Conservation (phyloP, 31 red algal species). For the Porphyra umbilicalis region DNA sequence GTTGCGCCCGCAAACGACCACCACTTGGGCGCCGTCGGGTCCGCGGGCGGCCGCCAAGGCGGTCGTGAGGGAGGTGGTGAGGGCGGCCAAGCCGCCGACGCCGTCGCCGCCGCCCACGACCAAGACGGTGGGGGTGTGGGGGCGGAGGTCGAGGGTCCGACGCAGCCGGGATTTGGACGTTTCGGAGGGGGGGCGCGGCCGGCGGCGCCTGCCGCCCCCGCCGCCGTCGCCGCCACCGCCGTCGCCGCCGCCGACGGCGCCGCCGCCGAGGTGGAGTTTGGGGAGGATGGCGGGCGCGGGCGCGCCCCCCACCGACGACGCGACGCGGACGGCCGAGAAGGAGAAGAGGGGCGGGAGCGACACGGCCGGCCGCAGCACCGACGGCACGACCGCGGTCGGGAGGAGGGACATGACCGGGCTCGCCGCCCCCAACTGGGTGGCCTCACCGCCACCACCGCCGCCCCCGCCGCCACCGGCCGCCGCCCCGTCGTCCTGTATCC, state of each 20-base stretch:
- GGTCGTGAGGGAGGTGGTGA: constrained; percentile 40
- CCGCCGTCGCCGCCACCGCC: neutral
- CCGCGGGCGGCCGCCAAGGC: constrained; percentile 21
- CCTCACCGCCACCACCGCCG: neutral
- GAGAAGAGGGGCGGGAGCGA: no score
- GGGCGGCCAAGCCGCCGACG: constrained; percentile 64
- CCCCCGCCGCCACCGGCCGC: neutral
- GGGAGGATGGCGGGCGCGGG: no score
- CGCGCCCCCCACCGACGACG: no score
- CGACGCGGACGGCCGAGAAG: no score
- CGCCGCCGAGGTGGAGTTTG: no score
- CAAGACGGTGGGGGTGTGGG: constrained; percentile 42
- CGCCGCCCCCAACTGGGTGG: no score
- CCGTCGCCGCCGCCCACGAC: constrained; percentile 93
- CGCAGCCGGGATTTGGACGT: constrained; percentile 16
- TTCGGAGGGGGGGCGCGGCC: neutral
- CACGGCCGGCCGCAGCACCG: no score
- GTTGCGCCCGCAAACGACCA: constrained; percentile 97
- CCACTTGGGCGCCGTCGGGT: constrained; percentile 39
- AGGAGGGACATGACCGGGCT: no score
- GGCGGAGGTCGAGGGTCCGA: constrained; percentile 23
- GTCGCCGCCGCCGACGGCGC: no score
- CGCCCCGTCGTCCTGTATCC: no score
- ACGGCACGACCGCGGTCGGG: no score
- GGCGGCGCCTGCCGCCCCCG: no score